These are phyloP conservation scores for Pseudocercospora vitis DNA, from an alignment of 2,329 filamentous ascomycete genomes.

Conservation along the genomic window DNA sequence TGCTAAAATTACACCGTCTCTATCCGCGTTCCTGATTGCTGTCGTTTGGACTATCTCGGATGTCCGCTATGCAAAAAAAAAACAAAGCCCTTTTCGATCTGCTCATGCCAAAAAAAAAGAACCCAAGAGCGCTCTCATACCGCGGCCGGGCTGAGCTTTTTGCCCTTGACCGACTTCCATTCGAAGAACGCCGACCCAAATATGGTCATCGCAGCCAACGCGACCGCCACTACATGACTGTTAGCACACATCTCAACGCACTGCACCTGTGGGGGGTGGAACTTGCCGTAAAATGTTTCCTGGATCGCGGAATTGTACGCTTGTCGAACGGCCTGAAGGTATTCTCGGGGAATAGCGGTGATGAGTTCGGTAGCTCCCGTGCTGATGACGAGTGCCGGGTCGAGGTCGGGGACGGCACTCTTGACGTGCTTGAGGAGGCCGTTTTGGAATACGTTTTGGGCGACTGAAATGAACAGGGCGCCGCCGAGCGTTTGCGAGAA, in stretches of 20 bases:
- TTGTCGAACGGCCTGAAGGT: conserved; percentile 54
- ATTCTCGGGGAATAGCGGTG: conserved; percentile 51
- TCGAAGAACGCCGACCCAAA: conserved; percentile 59
- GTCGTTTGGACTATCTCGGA: too few species aligned
- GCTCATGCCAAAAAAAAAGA: neutral
- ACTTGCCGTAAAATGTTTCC: conserved; percentile 60
- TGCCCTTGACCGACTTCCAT: conserved; percentile 65
- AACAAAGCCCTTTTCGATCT: too few species aligned
- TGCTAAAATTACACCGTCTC: too few species aligned
- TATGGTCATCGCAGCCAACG: conserved; percentile 55
- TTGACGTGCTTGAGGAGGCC: conserved; percentile 45
- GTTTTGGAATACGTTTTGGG: conserved; percentile 53
- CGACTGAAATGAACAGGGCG: conserved; percentile 51
- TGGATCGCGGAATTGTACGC: conserved; percentile 66
- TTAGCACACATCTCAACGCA: too few species aligned
- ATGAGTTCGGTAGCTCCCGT: conserved; percentile 62
- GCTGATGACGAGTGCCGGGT: conserved; percentile 45
- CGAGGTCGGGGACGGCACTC: conserved; percentile 44
- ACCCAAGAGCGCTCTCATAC: conserved; percentile 13
- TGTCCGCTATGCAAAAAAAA: too few species aligned
- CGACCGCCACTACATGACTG: too few species aligned
- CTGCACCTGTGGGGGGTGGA: too few species aligned
- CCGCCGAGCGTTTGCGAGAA: conserved; percentile 51
- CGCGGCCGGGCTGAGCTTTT: conserved; percentile 42
- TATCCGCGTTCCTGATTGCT: too few species aligned